Base-by-base conservation (phyloP, 495 filamentous ascomycete species). In the Massariosphaeria phaeospora region DNA sequence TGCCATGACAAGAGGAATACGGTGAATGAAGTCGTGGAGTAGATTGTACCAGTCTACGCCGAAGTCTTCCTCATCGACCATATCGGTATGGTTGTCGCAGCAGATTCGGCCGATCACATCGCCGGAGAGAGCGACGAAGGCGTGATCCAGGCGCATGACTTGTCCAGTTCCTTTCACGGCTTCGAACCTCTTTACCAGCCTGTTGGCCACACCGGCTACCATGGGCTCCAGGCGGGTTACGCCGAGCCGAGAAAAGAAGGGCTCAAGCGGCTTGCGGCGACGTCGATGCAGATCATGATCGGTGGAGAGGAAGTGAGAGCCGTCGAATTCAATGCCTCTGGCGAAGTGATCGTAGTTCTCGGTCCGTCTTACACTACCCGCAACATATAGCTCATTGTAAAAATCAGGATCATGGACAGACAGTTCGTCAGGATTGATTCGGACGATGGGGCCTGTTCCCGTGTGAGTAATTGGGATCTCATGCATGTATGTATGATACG, bases 131-230 rank as follows among this genome's bases (percentile, higher is more conserved):
- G 18, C 15, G 7, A 6, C 13, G 8, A 48, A 44, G 9, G 38
- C 43, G 30, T 60, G 49, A 34, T 55, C 51, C 2, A 60, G 35
- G 0, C 52, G 33, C 1, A 60, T 26, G 8, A 60, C 30, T 40
- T 48, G 33, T 6, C 29, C 23, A 5, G 56, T 63, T 9, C 60
- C 66, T 15, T 69, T 51, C n/a, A 80, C 61, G 6, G 68, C 64
- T 0, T 48, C 23, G 27, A 71, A 58, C 2, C 53, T 24, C 4
- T 13, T 15, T 27, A 35, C 40, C 0, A 81, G 62, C 24, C 69
- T 65, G n/a, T 72, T 63, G 0, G 78, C 64, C 11, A 72, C 67
- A 0, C 70, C 68, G 20, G 73, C 62, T 3, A 83, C 72, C 4
- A 72, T 55, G n/a, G 33, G 29, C 24, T 55, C 11, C 3, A 63